phyloP scores from a whole-genome alignment of 2,329 filamentous ascomycete species.

The Diaporthe capsici region DNA sequence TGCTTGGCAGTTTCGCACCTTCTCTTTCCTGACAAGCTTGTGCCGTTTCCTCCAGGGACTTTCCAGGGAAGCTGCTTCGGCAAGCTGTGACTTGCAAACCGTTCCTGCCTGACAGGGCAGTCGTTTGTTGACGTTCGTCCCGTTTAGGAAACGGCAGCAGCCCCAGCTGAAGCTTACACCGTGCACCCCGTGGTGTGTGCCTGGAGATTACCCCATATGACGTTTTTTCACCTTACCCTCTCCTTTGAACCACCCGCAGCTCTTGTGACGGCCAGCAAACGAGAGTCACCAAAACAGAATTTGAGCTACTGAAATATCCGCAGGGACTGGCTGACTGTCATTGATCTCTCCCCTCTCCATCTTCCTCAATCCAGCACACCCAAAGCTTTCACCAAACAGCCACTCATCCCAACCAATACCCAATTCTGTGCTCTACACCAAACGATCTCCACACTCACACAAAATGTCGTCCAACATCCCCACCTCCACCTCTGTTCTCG shows the following conservation, averaged over 20 bases:
- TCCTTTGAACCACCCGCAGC: conserved; percentile 31
- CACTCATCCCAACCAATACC: background rate
- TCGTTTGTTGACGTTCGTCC: conserved; percentile 10
- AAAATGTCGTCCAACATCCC: conserved; percentile 62
- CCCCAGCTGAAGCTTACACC: background rate
- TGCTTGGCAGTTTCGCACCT: background rate
- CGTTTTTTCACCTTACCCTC: conserved; percentile 29
- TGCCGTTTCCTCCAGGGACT: background rate
- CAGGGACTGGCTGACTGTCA: background rate
- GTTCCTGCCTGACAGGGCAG: background rate
- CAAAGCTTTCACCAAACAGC: background rate
- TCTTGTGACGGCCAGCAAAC: conserved; percentile 4
- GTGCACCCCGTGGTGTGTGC: conserved; percentile 29
- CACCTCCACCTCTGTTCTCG: conserved; percentile 75
- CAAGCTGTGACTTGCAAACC: background rate
- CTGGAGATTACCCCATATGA: conserved; percentile 18
- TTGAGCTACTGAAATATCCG: conserved; percentile 14
- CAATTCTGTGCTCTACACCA: background rate
- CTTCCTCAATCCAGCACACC: background rate
- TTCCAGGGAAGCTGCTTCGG: background rate
- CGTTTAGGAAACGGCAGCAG: conserved; percentile 5
- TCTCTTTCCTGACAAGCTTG: background rate
- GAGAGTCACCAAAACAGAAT: conserved; percentile 15
- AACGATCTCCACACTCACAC: background rate
- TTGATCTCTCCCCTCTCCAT: background rate